Percentiles rank a stretch among this genome's conserved stretches.
phyloP scores from a whole-genome alignment of 345 rosid genomes.

The Syzygium grande region DNA sequence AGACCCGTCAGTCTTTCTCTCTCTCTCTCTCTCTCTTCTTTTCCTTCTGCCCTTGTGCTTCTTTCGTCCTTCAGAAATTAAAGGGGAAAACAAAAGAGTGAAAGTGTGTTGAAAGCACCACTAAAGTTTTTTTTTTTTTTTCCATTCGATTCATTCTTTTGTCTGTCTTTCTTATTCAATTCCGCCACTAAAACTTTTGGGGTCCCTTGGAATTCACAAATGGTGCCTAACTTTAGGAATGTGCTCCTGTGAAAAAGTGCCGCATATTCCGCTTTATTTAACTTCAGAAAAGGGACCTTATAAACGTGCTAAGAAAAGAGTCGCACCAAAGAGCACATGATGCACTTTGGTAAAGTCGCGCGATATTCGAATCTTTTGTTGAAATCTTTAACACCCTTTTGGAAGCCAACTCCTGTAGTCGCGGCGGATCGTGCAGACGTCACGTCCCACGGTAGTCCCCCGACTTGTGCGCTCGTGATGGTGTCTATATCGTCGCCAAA shows the following conservation, averaged over 20 bases:
- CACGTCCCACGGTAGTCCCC: neutral
- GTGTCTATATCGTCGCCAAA: neutral
- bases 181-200: neutral
- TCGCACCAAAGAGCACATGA: neutral
- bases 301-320: neutral
- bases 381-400: neutral
- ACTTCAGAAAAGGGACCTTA: neutral
- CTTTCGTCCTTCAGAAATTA: neutral
- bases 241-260: neutral
- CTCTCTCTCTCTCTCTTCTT: neutral
- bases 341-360: neutral
- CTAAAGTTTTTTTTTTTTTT: neutral
- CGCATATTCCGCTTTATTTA: neutral
- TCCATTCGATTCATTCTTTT: neutral
- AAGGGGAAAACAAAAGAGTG: neutral
- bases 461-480: neutral
- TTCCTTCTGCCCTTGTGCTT: neutral
- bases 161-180: neutral
- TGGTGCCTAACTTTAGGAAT: neutral
- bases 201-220: neutral
- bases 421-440: neutral
- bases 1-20: conserved; percentile 42
- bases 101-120: neutral
- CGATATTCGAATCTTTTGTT: neutral
- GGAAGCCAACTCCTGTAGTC: neutral